Evolutionary conservation across 176 grass and related monocot genomes (phyloP).

Genomic region (Pontederia paniculata): DNA sequence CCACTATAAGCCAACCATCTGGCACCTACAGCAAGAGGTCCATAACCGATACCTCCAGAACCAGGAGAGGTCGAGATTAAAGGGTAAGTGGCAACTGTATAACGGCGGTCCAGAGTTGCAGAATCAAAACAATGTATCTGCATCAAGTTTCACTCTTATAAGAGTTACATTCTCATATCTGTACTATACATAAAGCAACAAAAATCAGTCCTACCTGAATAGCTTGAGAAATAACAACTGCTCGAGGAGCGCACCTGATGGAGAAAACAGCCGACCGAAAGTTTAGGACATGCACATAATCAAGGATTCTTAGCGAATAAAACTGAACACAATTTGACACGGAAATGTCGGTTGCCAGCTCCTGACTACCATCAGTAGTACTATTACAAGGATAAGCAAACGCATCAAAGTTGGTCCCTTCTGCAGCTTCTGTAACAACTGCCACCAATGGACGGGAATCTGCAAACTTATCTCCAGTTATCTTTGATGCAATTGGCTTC

Average conservation of each 20-base stretch:
- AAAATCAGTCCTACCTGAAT: slow-evolving; percentile 53
- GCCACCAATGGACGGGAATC: slow-evolving; percentile 62
- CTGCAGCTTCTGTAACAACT: slow-evolving; percentile 50
- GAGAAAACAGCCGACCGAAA: slow-evolving; percentile 78
- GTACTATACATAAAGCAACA: not conserved
- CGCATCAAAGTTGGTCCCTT: slow-evolving; percentile 30
- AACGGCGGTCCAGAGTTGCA: slow-evolving; percentile 59
- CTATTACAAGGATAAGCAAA: slow-evolving; percentile 36
- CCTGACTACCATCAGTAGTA: slow-evolving; percentile 38
- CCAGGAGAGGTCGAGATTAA: slow-evolving; percentile 36
- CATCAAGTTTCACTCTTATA: slow-evolving; percentile 12
- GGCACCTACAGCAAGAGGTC: slow-evolving; percentile 70
- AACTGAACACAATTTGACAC: slow-evolving; percentile 53
- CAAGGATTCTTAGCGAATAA: slow-evolving; percentile 72
- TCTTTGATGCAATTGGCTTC: slow-evolving; percentile 40
- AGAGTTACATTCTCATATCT: not conserved
- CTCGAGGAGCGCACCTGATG: slow-evolving; percentile 64
- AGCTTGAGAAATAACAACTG: slow-evolving; percentile 72
- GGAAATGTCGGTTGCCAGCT: slow-evolving; percentile 26
- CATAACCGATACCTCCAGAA: slow-evolving; percentile 38
- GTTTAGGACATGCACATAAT: slow-evolving; percentile 69
- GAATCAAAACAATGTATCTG: slow-evolving; percentile 98
- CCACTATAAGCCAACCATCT: slow-evolving; percentile 88
- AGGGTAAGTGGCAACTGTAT: slow-evolving; percentile 58
- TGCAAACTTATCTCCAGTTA: slow-evolving; percentile 50